Conservation (phyloP, 176 grass and related monocot species). For the Poa pratensis region DNA sequence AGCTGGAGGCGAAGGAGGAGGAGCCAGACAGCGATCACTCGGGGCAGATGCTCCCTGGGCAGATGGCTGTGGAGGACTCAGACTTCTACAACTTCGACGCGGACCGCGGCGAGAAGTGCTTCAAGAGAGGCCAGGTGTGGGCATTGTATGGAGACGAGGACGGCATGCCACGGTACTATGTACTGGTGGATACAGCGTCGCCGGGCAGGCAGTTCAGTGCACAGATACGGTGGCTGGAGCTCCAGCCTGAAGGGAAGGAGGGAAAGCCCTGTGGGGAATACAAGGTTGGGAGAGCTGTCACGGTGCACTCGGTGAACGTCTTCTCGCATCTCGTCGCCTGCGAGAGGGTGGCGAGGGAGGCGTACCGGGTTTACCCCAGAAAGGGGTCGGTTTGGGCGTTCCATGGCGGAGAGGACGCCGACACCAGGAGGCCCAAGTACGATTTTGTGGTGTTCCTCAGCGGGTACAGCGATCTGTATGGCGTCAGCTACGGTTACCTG, state of each 20-base stretch:
- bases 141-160: conserved; percentile 90
- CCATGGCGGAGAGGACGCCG: conserved; percentile 36
- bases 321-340: conserved; percentile 74
- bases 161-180: conserved; percentile 84
- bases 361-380: conserved; percentile 71
- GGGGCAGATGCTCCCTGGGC: conserved; percentile 60
- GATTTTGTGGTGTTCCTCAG: conserved; percentile 80
- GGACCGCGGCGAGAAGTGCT: conserved; percentile 66
- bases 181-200: conserved; percentile 56
- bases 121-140: conserved; percentile 92
- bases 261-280: conserved; percentile 68
- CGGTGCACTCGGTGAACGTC: conserved; percentile 73
- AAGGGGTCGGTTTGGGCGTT: conserved; percentile 89
- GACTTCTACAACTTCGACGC: conserved; percentile 94
- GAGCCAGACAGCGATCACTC: conserved; percentile 27
- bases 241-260: conserved; percentile 48
- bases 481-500: conserved; percentile 79
- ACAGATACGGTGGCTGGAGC: conserved; percentile 72
- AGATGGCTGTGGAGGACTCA: conserved; percentile 87
- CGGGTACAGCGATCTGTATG: conserved; percentile 56
- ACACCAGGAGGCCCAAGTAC: conserved; percentile 43
- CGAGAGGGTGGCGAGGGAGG: conserved; percentile 61
- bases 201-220: conserved; percentile 47
- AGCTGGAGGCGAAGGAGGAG: conserved; percentile 31
- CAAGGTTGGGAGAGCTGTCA: conserved; percentile 65